These are phyloP conservation scores for Thielaviopsis punctulata DNA, from an alignment of 2,329 filamentous ascomycete genomes.

Conservation along the genomic window DNA sequence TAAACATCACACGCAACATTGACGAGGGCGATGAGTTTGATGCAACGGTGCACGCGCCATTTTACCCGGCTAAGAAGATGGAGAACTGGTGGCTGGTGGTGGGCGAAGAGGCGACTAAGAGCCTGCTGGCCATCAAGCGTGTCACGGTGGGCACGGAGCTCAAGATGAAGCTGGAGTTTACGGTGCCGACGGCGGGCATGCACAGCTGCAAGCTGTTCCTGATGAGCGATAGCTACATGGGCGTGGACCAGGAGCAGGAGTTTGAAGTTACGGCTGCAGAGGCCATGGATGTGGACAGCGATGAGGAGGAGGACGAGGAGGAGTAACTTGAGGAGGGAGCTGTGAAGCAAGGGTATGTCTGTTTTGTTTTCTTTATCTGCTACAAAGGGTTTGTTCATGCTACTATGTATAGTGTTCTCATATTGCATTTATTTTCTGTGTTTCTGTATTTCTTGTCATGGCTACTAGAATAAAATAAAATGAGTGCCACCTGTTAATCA, in stretches of 20 bases:
- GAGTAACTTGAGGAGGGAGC: conserved; percentile 24
- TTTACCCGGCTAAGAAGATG: conserved; percentile 80
- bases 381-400: conserved; percentile 1
- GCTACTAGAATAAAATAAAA: background rate
- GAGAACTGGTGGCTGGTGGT: conserved; percentile 99
- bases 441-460: background rate
- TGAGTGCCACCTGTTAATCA: too few relatives aligned
- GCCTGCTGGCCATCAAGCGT: conserved; percentile 80
- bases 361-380: background rate
- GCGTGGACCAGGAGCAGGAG: conserved; percentile 85
- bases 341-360: background rate
- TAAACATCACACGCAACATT: conserved; percentile 71
- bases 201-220: conserved; percentile 82
- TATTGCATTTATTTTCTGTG: background rate
- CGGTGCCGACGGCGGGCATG: conserved; percentile 66
- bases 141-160: conserved; percentile 70
- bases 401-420: background rate
- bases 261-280: conserved; percentile 78
- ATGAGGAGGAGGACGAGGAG: conserved; percentile 47
- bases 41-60: conserved; percentile 78
- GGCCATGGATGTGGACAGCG: conserved; percentile 86
- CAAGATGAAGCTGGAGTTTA: conserved; percentile 70
- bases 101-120: conserved; percentile 78
- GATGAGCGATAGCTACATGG: conserved; percentile 94
- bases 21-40: conserved; percentile 54